These are phyloP conservation scores for Ceratobasidium sp. DNA, from an alignment of 1,284 basidiomycete species.

Conservation along the genomic window DNA sequence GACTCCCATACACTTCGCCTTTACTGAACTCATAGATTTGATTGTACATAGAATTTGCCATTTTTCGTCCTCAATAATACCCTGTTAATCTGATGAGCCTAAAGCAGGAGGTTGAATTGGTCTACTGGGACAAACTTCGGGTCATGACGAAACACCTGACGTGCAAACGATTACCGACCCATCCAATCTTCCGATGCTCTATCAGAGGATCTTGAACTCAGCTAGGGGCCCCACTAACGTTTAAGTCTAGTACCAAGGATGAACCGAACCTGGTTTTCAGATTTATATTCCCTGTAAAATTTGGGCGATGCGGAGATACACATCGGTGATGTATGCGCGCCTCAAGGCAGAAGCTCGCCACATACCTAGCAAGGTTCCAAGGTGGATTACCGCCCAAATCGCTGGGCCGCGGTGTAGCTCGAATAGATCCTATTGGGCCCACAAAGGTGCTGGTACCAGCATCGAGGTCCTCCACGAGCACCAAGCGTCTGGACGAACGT, in stretches of 20 bases:
- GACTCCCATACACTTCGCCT: neutral
- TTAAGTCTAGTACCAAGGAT: neutral
- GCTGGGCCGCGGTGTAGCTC: neutral
- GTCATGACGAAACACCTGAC: slow-evolving; percentile 21
- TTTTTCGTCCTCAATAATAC: slow-evolving; percentile 7
- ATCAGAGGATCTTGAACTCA: neutral
- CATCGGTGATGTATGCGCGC: slow-evolving; percentile 10
- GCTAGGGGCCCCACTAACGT: neutral
- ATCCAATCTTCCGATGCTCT: slow-evolving; percentile 12
- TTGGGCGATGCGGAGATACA: slow-evolving; percentile 19
- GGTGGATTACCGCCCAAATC: neutral
- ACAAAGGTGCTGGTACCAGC: neutral
- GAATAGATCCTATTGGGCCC: neutral
- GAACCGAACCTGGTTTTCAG: slow-evolving; percentile 3
- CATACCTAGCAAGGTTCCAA: neutral
- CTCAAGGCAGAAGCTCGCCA: neutral
- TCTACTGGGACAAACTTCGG: slow-evolving; percentile 41
- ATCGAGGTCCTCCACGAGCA: neutral
- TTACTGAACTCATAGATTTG: slow-evolving; percentile 8
- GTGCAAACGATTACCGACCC: slow-evolving; percentile 8
- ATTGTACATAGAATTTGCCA: slow-evolving; percentile 31
- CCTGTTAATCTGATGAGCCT: slow-evolving; percentile 8
- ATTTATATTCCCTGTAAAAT: neutral
- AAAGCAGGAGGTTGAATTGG: slow-evolving; percentile 16
- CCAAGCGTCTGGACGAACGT: neutral